Evolutionary conservation across 2,329 filamentous ascomycete genomes (phyloP).

Genomic region (Colletotrichum eremochloae): DNA sequence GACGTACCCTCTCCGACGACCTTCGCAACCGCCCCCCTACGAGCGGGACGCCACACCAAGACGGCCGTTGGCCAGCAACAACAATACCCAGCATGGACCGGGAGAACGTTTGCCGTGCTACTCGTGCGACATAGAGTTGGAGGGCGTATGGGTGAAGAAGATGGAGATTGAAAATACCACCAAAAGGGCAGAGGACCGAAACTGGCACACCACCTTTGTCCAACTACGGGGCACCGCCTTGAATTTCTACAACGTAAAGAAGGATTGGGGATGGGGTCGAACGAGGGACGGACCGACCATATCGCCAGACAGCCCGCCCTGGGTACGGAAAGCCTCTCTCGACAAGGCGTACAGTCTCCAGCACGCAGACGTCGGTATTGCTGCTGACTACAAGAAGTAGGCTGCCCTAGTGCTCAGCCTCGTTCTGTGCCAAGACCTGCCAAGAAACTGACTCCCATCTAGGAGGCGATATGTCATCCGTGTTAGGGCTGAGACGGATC

Average conservation of each 20-base stretch:
- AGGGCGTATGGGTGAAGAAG: slow-evolving; percentile 72
- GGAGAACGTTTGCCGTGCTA: slow-evolving; percentile 67
- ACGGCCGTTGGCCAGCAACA: slow-evolving; percentile 44
- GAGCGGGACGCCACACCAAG: slow-evolving; percentile 49
- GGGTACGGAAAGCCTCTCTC: slow-evolving; percentile 66
- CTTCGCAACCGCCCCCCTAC: slow-evolving; percentile 63
- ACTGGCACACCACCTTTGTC: slow-evolving; percentile 74
- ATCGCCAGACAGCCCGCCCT: slow-evolving; percentile 64
- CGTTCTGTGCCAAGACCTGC: slow-evolving; percentile 35
- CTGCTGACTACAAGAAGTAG: slow-evolving; percentile 78
- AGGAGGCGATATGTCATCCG: slow-evolving; percentile 76
- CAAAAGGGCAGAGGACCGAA: slow-evolving; percentile 71
- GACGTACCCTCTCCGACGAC: slow-evolving; percentile 58
- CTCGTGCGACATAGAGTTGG: slow-evolving; percentile 67
- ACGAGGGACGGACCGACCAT: slow-evolving; percentile 61
- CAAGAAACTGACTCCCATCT: slow-evolving; percentile 36
- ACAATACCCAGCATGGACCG: slow-evolving; percentile 32
- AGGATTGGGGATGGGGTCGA: slow-evolving; percentile 65
- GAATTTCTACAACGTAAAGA: slow-evolving; percentile 74
- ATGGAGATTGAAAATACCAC: slow-evolving; percentile 76
- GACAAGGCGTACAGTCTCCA: slow-evolving; percentile 79
- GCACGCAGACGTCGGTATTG: slow-evolving; percentile 81
- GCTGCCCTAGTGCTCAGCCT: slow-evolving; percentile 47
- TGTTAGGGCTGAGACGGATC: slow-evolving; percentile 79
- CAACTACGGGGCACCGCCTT: slow-evolving; percentile 77